A percentile compares a stretch with the other conserved stretches of the same genome.
Evolutionary conservation across 2,329 filamentous ascomycete species (phyloP).

Genomic region (Colletotrichum sp.): DNA sequence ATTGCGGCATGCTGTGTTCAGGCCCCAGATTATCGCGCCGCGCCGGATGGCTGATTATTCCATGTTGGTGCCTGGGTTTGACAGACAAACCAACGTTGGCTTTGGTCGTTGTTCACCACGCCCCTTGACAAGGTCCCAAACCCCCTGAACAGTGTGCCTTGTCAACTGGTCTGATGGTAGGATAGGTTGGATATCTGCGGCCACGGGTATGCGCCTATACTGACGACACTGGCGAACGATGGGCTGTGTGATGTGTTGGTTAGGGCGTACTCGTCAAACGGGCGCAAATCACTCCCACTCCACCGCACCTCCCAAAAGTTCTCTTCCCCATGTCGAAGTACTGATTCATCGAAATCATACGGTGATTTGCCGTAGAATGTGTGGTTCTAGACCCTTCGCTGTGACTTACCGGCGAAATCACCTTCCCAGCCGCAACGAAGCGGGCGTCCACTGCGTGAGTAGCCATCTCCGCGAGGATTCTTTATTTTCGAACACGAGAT

Average conservation of each 20-base stretch:
- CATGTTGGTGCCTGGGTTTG: background rate
- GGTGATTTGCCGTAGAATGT: background rate
- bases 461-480: background rate
- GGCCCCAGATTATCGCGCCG: background rate
- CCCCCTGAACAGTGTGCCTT: background rate
- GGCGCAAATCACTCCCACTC: background rate
- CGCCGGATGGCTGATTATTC: background rate
- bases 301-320: background rate
- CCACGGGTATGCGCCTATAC: background rate
- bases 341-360: background rate
- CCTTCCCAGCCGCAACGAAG: background rate
- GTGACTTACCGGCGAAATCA: background rate
- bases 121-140: background rate
- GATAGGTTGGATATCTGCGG: background rate
- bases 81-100: background rate
- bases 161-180: background rate
- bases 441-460: background rate
- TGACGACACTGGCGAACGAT: background rate
- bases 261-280: background rate
- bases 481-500: conserved; percentile 14
- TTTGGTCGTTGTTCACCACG: background rate
- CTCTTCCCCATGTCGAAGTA: background rate
- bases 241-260: background rate
- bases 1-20: background rate
- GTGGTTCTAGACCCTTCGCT: background rate